Evolutionary conservation across 331 rosid species (phyloP), one percentile per base, ranked within the genome.

Genomic region (Cydonia oblonga): DNA sequence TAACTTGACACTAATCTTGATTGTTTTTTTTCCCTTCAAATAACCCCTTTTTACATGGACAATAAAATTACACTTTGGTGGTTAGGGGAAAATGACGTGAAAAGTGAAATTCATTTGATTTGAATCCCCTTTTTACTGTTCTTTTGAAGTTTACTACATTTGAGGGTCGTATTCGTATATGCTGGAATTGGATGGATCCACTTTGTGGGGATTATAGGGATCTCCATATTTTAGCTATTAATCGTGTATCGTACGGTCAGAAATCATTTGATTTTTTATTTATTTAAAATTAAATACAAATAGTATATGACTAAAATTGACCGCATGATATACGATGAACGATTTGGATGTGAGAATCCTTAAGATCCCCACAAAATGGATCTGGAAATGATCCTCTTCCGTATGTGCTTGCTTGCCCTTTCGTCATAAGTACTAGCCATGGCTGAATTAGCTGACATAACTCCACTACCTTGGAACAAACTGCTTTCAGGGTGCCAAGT

Each of bases 381-480:
- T n/a, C n/a, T n/a, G n/a, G n/a, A n/a, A n/a, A n/a, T n/a, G n/a
- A n/a, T n/a, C n/a, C n/a, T n/a, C n/a, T n/a, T n/a, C n/a, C n/a
- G n/a, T n/a, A n/a, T n/a, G n/a, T n/a, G n/a, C n/a, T n/a, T n/a
- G n/a, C n/a, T n/a, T 49, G 35, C 35, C 67, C 66, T 2, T 2
- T 23, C 2, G 23, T 61, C n/a, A 35, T 23, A 53, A 38, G 53
- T 24, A 22, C 9, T 4, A 38, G 62, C 42, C 7, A 40, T 40
- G 53, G 62, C 54, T 44, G 53, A 10, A 53, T 64, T 71, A 42
- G 81, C 68, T 65, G 56, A 72, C 69, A 72, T 26, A 54, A 64
- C 13, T 16, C 23, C 7, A 28, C 23, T 8, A 8, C 11, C 42
- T 62, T 51, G 46, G 24, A 23, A 38, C 12, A 58, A 38, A 63